phyloP scores from a whole-genome alignment of 169 alveolate species.

The Plasmodium sp. region DNA sequence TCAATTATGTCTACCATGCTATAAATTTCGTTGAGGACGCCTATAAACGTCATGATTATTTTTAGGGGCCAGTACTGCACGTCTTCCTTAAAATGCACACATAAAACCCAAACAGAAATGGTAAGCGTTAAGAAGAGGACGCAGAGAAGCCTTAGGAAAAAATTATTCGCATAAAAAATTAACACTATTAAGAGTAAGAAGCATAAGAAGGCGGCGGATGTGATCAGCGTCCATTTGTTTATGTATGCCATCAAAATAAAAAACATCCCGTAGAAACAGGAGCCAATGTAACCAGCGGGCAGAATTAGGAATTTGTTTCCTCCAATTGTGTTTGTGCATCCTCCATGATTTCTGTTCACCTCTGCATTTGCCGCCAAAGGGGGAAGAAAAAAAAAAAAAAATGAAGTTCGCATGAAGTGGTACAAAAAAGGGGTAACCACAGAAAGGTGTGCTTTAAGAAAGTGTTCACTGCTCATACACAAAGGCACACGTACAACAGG shows the following conservation, averaged over 20 bases:
- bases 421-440: not conserved
- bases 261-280: conserved; percentile 82
- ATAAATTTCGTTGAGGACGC: conserved; percentile 80
- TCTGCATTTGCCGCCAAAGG: conserved; percentile 54
- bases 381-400: not conserved
- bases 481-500: not conserved
- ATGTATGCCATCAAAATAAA: conserved; percentile 79
- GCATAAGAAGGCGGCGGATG: conserved; percentile 76
- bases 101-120: conserved; percentile 68
- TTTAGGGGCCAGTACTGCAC: conserved; percentile 79
- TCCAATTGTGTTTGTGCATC: conserved; percentile 81
- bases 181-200: conserved; percentile 78
- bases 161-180: conserved; percentile 76
- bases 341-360: conserved; percentile 82
- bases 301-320: conserved; percentile 76
- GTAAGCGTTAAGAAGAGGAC: conserved; percentile 70
- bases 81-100: conserved; percentile 72
- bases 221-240: conserved; percentile 77
- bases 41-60: conserved; percentile 78
- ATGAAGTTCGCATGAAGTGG: not conserved
- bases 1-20: conserved; percentile 80
- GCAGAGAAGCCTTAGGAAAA: conserved; percentile 76
- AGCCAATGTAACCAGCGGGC: conserved; percentile 85
- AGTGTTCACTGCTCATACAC: not conserved
- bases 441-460: not conserved